These are phyloP conservation scores for Fonsecaea multimorphosa DNA, from an alignment of 2,329 filamentous ascomycete genomes.

Conservation along the genomic window DNA sequence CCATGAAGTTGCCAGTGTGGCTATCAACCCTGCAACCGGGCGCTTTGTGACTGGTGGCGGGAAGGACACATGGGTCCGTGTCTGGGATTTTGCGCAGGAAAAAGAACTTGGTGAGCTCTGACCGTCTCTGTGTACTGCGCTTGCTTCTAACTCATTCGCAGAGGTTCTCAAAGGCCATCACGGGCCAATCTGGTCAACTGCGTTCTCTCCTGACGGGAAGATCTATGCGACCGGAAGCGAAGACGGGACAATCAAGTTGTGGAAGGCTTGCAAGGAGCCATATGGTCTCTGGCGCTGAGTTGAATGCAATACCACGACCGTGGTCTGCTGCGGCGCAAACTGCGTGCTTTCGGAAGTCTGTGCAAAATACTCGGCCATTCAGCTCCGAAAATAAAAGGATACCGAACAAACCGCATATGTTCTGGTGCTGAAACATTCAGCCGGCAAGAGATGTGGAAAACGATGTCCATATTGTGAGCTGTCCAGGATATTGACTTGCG, in stretches of 20 bases:
- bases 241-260: slow-evolving; percentile 95
- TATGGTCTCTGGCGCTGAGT: slow-evolving; percentile 69
- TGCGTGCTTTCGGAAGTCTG: neutral
- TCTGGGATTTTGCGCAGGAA: slow-evolving; percentile 86
- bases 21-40: slow-evolving; percentile 78
- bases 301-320: neutral
- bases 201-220: slow-evolving; percentile 93
- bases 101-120: slow-evolving; percentile 70
- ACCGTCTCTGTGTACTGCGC: slow-evolving; percentile 7
- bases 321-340: neutral
- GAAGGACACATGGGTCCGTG: slow-evolving; percentile 93
- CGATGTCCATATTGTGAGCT: slow-evolving; percentile 2
- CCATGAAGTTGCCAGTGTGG: slow-evolving; percentile 89
- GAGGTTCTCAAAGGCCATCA: slow-evolving; percentile 97
- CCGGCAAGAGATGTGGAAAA: neutral
- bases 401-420: neutral
- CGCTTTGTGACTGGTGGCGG: slow-evolving; percentile 90
- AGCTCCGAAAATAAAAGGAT: neutral
- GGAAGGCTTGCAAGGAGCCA: slow-evolving; percentile 69
- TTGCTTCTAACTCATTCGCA: slow-evolving; percentile 45
- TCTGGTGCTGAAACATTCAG: neutral
- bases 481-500: slow-evolving; percentile 6
- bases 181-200: slow-evolving; percentile 94
- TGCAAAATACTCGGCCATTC: neutral
- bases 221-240: slow-evolving; percentile 96